A percentile compares a stretch with the other conserved stretches of the same genome.
Conservation (phyloP, 192 early-diverging fungal species). For the Fimicolochytrium jonesii region DNA sequence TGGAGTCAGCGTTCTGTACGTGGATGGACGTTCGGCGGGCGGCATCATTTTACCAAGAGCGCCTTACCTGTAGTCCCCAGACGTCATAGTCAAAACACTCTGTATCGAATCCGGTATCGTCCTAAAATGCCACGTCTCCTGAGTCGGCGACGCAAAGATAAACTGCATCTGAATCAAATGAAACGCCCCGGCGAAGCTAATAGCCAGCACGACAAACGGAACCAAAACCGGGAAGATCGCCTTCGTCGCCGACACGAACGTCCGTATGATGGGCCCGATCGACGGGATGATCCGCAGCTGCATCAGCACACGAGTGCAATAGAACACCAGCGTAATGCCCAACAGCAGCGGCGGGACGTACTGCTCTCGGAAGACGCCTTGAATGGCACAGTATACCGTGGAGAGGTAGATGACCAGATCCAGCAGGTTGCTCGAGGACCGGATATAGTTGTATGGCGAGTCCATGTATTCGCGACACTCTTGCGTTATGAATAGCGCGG, state of each 20-base stretch:
- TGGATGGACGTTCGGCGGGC: too few species aligned
- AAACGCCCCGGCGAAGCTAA: slow-evolving; percentile 38
- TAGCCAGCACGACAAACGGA: slow-evolving; percentile 32
- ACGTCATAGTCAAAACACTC: slow-evolving; percentile 39
- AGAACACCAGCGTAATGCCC: slow-evolving; percentile 34
- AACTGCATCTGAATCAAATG: slow-evolving; percentile 27
- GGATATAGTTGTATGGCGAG: slow-evolving; percentile 30
- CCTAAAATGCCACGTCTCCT: slow-evolving; percentile 14
- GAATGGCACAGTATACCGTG: slow-evolving; percentile 27
- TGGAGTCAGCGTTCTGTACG: not conserved
- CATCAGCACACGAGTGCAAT: slow-evolving; percentile 27
- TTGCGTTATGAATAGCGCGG: slow-evolving; percentile 32
- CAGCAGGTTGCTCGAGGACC: slow-evolving; percentile 30
- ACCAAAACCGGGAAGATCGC: slow-evolving; percentile 42
- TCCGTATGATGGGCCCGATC: slow-evolving; percentile 38
- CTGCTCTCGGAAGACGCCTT: slow-evolving; percentile 8
- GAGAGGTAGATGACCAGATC: slow-evolving; percentile 34
- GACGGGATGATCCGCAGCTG: slow-evolving; percentile 42
- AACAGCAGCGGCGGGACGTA: slow-evolving; percentile 36
- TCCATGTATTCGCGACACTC: slow-evolving; percentile 38
- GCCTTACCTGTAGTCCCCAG: slow-evolving; percentile 40
- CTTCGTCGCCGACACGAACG: slow-evolving; percentile 31
- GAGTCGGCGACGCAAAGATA: not conserved
- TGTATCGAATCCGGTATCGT: slow-evolving; percentile 34
- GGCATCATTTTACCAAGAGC: too few species aligned